Evolutionary conservation across 305 asterid species (phyloP).

Genomic region (Stenogyne calaminthoides): DNA sequence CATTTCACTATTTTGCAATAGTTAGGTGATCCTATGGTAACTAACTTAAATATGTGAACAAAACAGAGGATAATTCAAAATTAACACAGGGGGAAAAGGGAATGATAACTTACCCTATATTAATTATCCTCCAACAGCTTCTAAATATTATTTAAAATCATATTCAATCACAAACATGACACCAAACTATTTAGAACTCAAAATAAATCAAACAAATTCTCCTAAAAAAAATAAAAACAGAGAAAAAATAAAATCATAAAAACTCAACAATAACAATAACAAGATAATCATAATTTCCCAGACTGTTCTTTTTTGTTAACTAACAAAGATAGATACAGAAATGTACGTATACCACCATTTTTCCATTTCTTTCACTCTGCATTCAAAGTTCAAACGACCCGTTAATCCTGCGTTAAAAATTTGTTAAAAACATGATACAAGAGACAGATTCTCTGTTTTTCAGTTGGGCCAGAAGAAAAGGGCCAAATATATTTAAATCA

Average conservation of each 20-base stretch:
- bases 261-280: neutral
- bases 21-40: neutral
- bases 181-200: neutral
- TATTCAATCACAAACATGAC: neutral
- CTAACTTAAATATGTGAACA: neutral
- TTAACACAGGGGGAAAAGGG: neutral
- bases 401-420: neutral
- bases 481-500: neutral
- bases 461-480: constrained; percentile 23
- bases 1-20: too few relatives aligned
- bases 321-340: constrained; percentile 29
- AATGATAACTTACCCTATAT: too few relatives aligned
- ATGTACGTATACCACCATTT: constrained; percentile 30
- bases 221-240: neutral
- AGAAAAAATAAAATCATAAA: neutral
- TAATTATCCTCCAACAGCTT: neutral
- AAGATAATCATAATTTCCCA: constrained; percentile 26
- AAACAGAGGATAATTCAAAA: neutral
- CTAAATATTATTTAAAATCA: neutral
- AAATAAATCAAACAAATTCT: neutral
- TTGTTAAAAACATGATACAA: neutral
- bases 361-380: constrained; percentile 22
- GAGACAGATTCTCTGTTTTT: constrained; percentile 16
- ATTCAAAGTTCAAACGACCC: neutral
- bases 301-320: constrained; percentile 4